Base-by-base conservation (phyloP, 805 yeast species). In the Candida tallmaniae region DNA sequence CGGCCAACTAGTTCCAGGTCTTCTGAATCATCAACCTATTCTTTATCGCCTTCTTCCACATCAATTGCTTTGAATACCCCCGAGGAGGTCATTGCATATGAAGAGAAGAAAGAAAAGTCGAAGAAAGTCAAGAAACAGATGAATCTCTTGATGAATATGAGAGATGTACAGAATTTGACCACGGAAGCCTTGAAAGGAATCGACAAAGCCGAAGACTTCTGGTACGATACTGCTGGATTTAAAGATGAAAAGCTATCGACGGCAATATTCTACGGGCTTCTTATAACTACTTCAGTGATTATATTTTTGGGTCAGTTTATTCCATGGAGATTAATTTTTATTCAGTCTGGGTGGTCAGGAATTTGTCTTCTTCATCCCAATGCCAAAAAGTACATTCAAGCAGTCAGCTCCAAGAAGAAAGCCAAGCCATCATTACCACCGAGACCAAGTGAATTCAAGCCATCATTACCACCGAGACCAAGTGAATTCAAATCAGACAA, bases 131-230 rank as follows among this genome's bases (percentile, higher is more conserved):
- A 59, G 42, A 46, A 54, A 4, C 70, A 70, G 41, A 52, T 69
- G 42, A 60, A 65, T n/a, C 49, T 74, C 21, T 44, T 74, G 40
- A 68, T 78, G 39, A 84, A 81, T 45, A 68, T 85, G 78, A 68
- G 84, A 38, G 90, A 84, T 49, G 62, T 84, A 18, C 95, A 86
- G 52, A 76, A 77, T 41, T 56, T 77, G 23, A 74, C 85, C 12
- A 63, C 80, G 0, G 74, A 73, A 34, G 38, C 80, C 6, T 65
- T 84, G 17, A 58, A 64, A 11, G 50, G 67, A 0, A 58, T 76
- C 33, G 78, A 79, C 14, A 55, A 60, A 12, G 54, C 73, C 6
- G 87, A 83, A 38, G 59, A 60, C 23, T 69, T 78, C 35, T 62
- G 78, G 46, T 71, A 66, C 46, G 82, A 80, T 9, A 68, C 80